A percentile compares a stretch with the other conserved stretches of the same genome.
These are phyloP conservation scores for Luffa aegyptiaca DNA, from an alignment of 306 rosid species.

Conservation along the genomic window DNA sequence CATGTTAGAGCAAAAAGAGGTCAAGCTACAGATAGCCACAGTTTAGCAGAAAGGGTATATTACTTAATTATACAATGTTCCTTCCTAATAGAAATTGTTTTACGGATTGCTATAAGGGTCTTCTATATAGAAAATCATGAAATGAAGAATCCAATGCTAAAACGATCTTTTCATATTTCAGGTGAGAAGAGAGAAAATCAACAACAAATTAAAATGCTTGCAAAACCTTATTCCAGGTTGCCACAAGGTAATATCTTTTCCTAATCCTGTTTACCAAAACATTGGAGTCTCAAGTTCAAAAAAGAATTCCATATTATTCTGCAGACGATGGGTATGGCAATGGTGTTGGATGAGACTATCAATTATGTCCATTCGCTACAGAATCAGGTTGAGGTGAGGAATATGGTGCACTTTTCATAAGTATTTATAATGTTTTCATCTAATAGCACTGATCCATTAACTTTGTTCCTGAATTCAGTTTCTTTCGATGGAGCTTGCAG, in stretches of 20 bases:
- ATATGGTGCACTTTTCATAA: background rate
- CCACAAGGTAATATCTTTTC: constrained; percentile 10
- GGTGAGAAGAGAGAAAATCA: constrained; percentile 32
- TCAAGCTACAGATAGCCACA: constrained; percentile 32
- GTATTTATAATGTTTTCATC: background rate
- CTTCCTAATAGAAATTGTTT: background rate
- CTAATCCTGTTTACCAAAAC: background rate
- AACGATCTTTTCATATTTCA: constrained; percentile 3
- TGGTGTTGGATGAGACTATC: constrained; percentile 33
- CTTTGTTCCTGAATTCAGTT: constrained; percentile 17
- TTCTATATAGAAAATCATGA: background rate
- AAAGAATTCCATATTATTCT: background rate
- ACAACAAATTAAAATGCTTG: constrained; percentile 17
- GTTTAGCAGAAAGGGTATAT: constrained; percentile 31
- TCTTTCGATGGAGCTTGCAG: constrained; percentile 29
- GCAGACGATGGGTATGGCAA: constrained; percentile 25
- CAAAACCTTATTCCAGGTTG: constrained; percentile 31
- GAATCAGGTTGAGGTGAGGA: constrained; percentile 29
- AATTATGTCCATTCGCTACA: constrained; percentile 24
- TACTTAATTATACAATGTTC: background rate
- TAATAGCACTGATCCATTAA: background rate
- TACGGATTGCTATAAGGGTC: background rate
- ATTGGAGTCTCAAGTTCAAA: background rate
- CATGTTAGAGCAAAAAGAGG: constrained; percentile 34
- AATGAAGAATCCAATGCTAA: background rate